phyloP scores from a whole-genome alignment of 352 stramenopile genomes.

The Pythium apleroticum region DNA sequence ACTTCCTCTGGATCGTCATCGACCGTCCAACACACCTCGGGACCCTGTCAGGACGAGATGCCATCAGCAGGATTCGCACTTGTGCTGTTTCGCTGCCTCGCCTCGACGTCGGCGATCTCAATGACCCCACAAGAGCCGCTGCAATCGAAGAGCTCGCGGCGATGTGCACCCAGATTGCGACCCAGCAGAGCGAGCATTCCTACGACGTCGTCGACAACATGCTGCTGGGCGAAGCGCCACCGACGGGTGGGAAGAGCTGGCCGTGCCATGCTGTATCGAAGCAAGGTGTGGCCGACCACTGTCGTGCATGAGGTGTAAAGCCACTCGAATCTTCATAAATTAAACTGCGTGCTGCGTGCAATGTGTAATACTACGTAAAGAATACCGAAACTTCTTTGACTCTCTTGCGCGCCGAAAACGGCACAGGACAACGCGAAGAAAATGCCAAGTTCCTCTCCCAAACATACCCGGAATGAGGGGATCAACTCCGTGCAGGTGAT shows the following conservation, averaged over 20 bases:
- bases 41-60: background rate
- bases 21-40: background rate
- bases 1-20: constrained; percentile 11
- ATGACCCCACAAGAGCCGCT: background rate
- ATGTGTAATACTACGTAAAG: no score
- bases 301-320: no score
- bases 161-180: constrained; percentile 2
- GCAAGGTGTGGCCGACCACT: background rate
- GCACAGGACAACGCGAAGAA: no score
- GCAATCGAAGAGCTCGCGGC: background rate
- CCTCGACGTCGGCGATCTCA: background rate
- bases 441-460: no score
- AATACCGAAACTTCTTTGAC: no score
- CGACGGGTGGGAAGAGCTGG: background rate
- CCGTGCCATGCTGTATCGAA: background rate
- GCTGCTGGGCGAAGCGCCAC: background rate
- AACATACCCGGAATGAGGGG: no score
- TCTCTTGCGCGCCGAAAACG: no score
- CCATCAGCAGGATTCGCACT: constrained; percentile 1
- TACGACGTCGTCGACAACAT: constrained; percentile 12
- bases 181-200: background rate
- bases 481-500: no score
- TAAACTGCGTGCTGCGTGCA: no score
- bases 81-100: background rate
- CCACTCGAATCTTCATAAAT: no score